Conservation (phyloP, 441 rosid species). For the Populus tomentosa region DNA sequence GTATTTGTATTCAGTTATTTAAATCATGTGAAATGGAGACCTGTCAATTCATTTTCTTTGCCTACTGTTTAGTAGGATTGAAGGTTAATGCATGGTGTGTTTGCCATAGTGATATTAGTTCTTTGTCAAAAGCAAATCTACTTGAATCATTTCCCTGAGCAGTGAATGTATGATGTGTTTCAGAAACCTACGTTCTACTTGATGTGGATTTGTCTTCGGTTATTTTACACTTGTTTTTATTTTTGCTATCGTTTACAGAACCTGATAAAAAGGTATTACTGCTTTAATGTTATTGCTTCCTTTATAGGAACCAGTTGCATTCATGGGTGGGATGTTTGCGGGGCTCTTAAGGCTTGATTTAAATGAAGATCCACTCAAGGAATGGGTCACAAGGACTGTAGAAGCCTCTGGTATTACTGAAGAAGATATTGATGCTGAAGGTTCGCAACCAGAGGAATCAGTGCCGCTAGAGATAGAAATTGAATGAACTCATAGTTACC, state of each 20-base stretch:
- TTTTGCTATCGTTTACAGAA: background rate
- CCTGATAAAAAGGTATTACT: background rate
- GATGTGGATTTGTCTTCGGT: background rate
- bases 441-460: slow-evolving; percentile 42
- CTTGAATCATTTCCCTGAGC: background rate
- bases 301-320: slow-evolving; percentile 81
- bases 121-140: background rate
- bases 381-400: slow-evolving; percentile 80
- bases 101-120: background rate
- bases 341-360: slow-evolving; percentile 83
- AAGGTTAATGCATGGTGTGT: background rate
- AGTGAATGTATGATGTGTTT: background rate
- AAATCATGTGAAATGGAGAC: background rate
- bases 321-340: slow-evolving; percentile 83
- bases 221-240: too few relatives aligned
- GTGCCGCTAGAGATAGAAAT: slow-evolving; percentile 68
- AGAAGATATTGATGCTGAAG: slow-evolving; percentile 43
- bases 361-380: slow-evolving; percentile 82
- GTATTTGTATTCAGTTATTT: too few relatives aligned
- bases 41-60: background rate
- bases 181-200: background rate
- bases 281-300: background rate
- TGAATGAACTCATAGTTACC: slow-evolving; percentile 26
- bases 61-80: background rate
- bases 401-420: slow-evolving; percentile 63